Evolutionary conservation across 1,284 basidiomycete genomes (phyloP).

Genomic region (Trichosporon ovoides): DNA sequence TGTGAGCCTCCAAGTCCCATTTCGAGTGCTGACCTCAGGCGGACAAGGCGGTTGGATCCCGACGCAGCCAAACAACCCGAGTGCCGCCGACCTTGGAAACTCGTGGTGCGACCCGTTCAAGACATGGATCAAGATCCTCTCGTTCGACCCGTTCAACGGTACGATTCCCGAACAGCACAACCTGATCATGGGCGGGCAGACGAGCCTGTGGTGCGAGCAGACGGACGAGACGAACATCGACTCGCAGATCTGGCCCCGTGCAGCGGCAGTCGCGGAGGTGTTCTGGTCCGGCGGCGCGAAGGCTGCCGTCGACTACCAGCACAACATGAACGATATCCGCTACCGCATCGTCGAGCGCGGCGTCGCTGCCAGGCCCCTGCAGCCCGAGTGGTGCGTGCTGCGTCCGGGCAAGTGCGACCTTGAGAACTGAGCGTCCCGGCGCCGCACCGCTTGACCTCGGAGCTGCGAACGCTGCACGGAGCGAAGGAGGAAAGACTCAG

Average conservation of each 20-base stretch:
- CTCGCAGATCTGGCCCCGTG: conserved; percentile 68
- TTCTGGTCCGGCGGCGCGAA: conserved; percentile 66
- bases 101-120: conserved; percentile 71
- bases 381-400: conserved; percentile 76
- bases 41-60: conserved; percentile 75
- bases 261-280: conserved; percentile 69
- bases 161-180: conserved; percentile 53
- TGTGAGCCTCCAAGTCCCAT: conserved; percentile 17
- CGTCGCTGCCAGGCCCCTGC: conserved; percentile 62
- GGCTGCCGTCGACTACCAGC: conserved; percentile 57
- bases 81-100: conserved; percentile 59
- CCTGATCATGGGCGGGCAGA: conserved; percentile 61
- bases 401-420: conserved; percentile 51
- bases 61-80: conserved; percentile 57
- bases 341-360: conserved; percentile 67
- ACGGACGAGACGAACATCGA: conserved; percentile 66
- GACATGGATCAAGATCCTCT: conserved; percentile 62
- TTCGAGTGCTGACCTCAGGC: conserved; percentile 32
- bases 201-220: conserved; percentile 74
- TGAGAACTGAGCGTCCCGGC: not conserved
- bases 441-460: no score
- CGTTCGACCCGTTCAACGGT: conserved; percentile 63
- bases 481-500: no score
- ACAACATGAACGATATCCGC: conserved; percentile 67
- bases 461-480: no score